These are phyloP conservation scores for Candida tibetensis DNA, from an alignment of 805 yeast species.

Conservation along the genomic window DNA sequence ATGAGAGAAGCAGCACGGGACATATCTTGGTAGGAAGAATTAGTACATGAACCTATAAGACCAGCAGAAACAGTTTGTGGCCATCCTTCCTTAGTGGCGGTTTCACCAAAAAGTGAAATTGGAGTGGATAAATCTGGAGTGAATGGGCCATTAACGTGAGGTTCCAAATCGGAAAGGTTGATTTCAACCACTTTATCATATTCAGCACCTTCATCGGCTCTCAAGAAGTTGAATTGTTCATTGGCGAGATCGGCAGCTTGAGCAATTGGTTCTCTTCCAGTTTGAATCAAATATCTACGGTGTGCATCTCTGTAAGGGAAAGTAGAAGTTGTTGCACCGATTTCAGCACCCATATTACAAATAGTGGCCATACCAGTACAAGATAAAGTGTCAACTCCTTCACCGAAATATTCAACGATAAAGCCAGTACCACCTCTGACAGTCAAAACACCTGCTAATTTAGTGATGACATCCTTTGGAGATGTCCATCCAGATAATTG, in stretches of 20 bases:
- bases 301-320: conserved; percentile 94
- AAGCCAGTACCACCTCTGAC: conserved; percentile 98
- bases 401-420: conserved; percentile 95
- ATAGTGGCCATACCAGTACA: conserved; percentile 99
- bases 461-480: conserved; percentile 92
- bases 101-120: conserved; percentile 79
- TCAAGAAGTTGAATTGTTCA: conserved; percentile 56
- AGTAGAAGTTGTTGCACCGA: conserved; percentile 96
- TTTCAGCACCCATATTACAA: conserved; percentile 99
- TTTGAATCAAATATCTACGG: conserved; percentile 84
- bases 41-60: conserved; percentile 97
- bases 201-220: conserved; percentile 90
- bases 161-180: conserved; percentile 85
- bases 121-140: conserved; percentile 98
- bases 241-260: conserved; percentile 72
- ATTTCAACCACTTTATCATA: conserved; percentile 92
- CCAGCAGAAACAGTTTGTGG: conserved; percentile 92
- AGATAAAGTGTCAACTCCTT: conserved; percentile 86
- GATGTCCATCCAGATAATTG: conserved; percentile 92
- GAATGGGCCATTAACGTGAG: conserved; percentile 96
- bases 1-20: conserved; percentile 92
- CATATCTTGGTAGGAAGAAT: conserved; percentile 98
- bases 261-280: conserved; percentile 82
- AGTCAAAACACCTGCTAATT: conserved; percentile 89
- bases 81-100: conserved; percentile 85